Percentiles rank a stretch among this genome's conserved stretches.
phyloP scores from a whole-genome alignment of 495 filamentous ascomycete genomes.

The Annulohypoxylon moriforme region DNA sequence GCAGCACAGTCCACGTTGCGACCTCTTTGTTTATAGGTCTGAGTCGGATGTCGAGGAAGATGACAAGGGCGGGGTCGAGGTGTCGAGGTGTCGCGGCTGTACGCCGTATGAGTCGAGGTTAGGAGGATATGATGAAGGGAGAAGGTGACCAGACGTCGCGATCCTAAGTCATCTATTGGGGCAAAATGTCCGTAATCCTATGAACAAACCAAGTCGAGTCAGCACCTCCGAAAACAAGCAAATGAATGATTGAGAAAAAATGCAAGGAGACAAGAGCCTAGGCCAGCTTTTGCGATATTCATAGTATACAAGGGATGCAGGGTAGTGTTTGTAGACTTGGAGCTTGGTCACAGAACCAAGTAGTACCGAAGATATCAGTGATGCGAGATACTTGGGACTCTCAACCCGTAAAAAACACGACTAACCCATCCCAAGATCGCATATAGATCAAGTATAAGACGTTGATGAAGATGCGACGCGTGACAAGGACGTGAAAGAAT shows the following conservation, averaged over 20 bases:
- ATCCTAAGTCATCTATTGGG: slow-evolving; percentile 6
- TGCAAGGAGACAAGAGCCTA: background rate
- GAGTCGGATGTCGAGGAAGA: background rate
- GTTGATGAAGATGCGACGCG: slow-evolving; percentile 28
- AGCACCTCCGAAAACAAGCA: slow-evolving; percentile 14
- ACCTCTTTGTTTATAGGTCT: slow-evolving; percentile 2
- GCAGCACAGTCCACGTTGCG: slow-evolving; percentile 18
- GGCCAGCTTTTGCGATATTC: slow-evolving; percentile 9
- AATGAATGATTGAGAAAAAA: background rate
- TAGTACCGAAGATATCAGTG: slow-evolving; percentile 18
- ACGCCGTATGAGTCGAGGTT: slow-evolving; percentile 6
- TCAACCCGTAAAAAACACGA: background rate
- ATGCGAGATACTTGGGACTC: slow-evolving; percentile 22
- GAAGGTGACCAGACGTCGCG: slow-evolving; percentile 11
- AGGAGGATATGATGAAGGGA: slow-evolving; percentile 2
- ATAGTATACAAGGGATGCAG: slow-evolving; percentile 23
- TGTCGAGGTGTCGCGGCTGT: slow-evolving; percentile 24
- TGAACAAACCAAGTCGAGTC: slow-evolving; percentile 25
- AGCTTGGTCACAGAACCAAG: slow-evolving; percentile 17
- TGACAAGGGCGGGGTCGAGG: slow-evolving; percentile 22
- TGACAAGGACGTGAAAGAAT: slow-evolving; percentile 22
- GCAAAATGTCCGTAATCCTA: slow-evolving; percentile 10
- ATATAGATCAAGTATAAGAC: background rate
- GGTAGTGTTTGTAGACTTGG: slow-evolving; percentile 24
- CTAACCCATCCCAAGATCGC: background rate